Base-by-base conservation (phyloP, 2,329 filamentous ascomycete genomes). In the Diplodia seriata region DNA sequence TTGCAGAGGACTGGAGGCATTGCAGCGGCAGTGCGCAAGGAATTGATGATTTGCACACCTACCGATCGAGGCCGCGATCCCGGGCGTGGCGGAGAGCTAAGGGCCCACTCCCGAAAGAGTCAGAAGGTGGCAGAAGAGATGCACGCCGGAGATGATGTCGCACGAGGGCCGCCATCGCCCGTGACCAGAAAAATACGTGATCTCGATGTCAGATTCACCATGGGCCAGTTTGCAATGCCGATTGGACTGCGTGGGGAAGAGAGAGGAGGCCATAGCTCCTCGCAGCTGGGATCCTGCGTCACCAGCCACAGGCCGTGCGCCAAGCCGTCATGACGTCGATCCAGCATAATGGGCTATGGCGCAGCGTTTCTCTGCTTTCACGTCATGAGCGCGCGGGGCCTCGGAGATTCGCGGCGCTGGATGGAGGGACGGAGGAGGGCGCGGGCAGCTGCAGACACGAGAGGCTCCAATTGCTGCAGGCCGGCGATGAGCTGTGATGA, bases 301-400 rank as follows among this genome's bases (percentile, higher is more conserved):
- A 33, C 43, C 43, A 51, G 59, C 47, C 38, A 47, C 47, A 51
- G 47, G 15, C 6, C 33, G 20, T 11, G 36, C 56, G 56, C 59
- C 59, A 63, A 63, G 59, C 59, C 29, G n/a, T 61, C 59, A 63
- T 63, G 59, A 63, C 59, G 59, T 50, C 29, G n/a, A 51, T 38
- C 23, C 47, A 9, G 31, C 59, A 63, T 63, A 63, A 63, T 63
- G 59, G 7, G 8, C 57, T 12, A 31, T 62, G 23, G 57, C 57
- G 57, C 57, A 31, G 29, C 40, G 9, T 23, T 20, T 31, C 29
- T 63, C 36, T 36, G 36, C 54, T 33, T 51, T 20, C 43, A 47
- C 8, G 43, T 23, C 40, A 43, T 43, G 36, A 33, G 31, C 31
- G 4, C n/a, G 56, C 29, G 14, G 57, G 23, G 47, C 23, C 8